phyloP scores from a whole-genome alignment of 2,329 filamentous ascomycete species.

The Aureobasidium sp. region DNA sequence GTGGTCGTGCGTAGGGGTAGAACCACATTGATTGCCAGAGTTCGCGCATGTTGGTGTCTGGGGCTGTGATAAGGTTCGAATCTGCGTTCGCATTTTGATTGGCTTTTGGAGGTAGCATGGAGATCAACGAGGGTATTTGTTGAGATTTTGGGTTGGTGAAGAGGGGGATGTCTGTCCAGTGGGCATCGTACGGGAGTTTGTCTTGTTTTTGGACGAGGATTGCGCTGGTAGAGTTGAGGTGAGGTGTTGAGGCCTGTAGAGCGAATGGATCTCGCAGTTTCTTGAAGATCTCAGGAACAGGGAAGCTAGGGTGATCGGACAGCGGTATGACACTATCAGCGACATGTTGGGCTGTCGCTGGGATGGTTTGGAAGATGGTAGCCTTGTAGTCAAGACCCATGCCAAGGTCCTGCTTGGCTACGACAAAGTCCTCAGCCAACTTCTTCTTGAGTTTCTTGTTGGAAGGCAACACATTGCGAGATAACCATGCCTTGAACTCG shows the following conservation, averaged over 20 bases:
- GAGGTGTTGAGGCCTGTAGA: background rate
- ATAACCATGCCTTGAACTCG: background rate
- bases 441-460: conserved; percentile 6
- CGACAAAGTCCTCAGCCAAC: background rate
- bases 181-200: background rate
- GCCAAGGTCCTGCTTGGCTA: conserved; percentile 6
- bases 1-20: conserved; percentile 1
- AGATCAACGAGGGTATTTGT: conserved; percentile 2
- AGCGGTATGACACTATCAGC: background rate
- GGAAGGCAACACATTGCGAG: background rate
- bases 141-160: conserved; percentile 6
- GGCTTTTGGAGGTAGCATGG: background rate
- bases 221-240: conserved; percentile 7
- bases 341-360: background rate
- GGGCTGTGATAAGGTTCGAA: background rate
- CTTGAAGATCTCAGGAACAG: background rate
- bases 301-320: background rate
- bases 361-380: conserved; percentile 6
- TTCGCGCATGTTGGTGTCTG: conserved; percentile 2
- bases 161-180: background rate
- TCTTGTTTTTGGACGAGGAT: background rate
- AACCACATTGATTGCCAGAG: conserved; percentile 9
- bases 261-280: background rate
- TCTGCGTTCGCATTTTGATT: background rate
- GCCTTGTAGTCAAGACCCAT: conserved; percentile 4